Conservation (phyloP, 371 early-diverging fungal species). For the Coemansia linderi region DNA sequence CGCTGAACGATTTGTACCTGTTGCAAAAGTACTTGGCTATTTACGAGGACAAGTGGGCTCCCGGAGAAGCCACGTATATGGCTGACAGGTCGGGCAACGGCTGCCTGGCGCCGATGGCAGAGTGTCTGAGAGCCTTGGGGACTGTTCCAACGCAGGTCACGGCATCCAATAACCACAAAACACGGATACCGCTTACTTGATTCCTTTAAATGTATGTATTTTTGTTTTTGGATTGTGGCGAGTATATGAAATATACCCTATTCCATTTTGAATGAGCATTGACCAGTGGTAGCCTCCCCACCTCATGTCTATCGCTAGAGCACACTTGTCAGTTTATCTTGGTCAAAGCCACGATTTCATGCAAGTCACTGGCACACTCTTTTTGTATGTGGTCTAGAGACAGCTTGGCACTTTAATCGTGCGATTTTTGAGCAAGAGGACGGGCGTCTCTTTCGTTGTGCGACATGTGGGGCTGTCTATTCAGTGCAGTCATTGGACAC, state of each 20-base stretch:
- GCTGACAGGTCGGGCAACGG: not conserved
- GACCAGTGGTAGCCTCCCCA: not conserved
- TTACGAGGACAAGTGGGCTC: conserved; percentile 40
- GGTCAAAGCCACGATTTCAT: not conserved
- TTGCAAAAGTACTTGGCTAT: conserved; percentile 45
- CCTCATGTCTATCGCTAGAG: not conserved
- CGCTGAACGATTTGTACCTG: conserved; percentile 46
- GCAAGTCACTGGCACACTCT: not conserved
- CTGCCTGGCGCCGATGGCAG: conserved; percentile 20
- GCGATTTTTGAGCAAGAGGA: not conserved
- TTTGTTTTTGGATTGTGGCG: not conserved
- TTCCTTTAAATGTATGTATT: not conserved
- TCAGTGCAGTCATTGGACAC: not conserved
- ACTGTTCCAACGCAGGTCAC: conserved; percentile 28
- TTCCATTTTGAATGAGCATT: not conserved
- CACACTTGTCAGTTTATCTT: not conserved
- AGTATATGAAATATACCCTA: not conserved
- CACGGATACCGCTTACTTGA: conserved; percentile 23
- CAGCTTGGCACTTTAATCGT: not conserved
- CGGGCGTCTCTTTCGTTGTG: not conserved
- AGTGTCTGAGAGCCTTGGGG: conserved; percentile 24
- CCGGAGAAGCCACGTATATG: conserved; percentile 19
- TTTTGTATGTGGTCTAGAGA: not conserved
- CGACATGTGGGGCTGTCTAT: not conserved
- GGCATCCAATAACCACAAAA: conserved; percentile 26